A percentile compares a stretch with the other conserved stretches of the same genome.
phyloP scores from a whole-genome alignment of 2,329 filamentous ascomycete genomes.

The Alternaria sp. region DNA sequence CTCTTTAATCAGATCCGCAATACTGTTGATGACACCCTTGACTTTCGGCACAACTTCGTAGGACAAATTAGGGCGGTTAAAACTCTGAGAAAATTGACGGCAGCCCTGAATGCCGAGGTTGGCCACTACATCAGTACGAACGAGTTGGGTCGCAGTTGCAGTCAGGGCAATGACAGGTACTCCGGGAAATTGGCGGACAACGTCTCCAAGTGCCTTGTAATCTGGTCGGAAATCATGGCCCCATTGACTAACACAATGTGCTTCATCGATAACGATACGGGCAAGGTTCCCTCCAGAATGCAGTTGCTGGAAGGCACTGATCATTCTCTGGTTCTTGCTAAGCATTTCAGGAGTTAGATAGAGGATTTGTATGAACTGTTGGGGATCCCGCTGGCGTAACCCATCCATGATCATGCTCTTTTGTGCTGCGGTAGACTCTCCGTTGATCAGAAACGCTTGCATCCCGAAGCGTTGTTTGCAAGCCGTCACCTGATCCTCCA shows the following conservation, averaged over 20 bases:
- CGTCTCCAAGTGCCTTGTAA: conserved; percentile 83
- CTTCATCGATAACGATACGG: conserved; percentile 94
- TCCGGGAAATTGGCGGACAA: conserved; percentile 74
- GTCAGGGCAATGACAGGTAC: conserved; percentile 95
- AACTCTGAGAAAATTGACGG: conserved; percentile 86
- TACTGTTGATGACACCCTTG: conserved; percentile 63
- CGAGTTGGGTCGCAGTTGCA: conserved; percentile 91
- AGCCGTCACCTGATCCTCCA: conserved; percentile 89
- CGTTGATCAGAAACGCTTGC: conserved; percentile 81
- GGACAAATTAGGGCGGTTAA: conserved; percentile 93
- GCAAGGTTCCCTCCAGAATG: conserved; percentile 77
- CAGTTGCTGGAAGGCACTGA: conserved; percentile 71
- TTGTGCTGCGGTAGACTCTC: conserved; percentile 71
- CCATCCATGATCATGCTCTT: conserved; percentile 71
- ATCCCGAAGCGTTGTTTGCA: conserved; percentile 79
- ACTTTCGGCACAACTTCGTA: conserved; percentile 84
- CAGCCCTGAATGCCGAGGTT: conserved; percentile 86
- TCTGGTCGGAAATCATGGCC: conserved; percentile 97
- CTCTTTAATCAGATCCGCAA: conserved; percentile 72
- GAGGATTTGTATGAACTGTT: conserved; percentile 82
- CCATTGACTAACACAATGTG: conserved; percentile 99
- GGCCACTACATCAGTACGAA: conserved; percentile 89
- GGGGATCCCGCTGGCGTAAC: conserved; percentile 70
- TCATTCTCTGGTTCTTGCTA: conserved; percentile 76
- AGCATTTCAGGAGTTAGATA: conserved; percentile 99